A percentile compares a stretch with the other conserved stretches of the same genome.
These are phyloP conservation scores for Abelmoschus esculentus DNA, from an alignment of 345 rosid species.

Conservation along the genomic window DNA sequence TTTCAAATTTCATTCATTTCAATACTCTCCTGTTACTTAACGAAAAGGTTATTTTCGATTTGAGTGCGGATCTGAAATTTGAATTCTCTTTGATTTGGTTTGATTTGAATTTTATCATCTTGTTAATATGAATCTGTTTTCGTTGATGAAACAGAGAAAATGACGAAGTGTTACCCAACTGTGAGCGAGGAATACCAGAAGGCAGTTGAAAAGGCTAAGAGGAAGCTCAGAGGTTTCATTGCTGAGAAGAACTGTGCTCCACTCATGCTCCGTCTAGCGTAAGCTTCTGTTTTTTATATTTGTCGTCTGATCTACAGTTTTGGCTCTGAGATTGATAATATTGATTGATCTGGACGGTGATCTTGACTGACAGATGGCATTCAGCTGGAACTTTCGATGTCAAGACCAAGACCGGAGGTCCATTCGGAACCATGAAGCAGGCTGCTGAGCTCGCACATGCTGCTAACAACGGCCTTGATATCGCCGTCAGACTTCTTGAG, in stretches of 20 bases:
- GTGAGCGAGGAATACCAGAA: slow-evolving; percentile 73
- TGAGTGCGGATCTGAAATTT: not conserved
- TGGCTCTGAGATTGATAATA: not conserved
- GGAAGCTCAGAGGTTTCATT: slow-evolving; percentile 75
- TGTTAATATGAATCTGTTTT: not conserved
- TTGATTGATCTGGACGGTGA: not conserved
- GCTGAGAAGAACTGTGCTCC: slow-evolving; percentile 94
- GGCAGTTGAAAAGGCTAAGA: slow-evolving; percentile 73
- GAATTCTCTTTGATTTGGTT: not conserved
- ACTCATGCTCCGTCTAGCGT: slow-evolving; percentile 89
- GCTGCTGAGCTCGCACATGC: slow-evolving; percentile 63
- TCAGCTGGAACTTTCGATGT: slow-evolving; percentile 91
- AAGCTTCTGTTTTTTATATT: slow-evolving; percentile 3
- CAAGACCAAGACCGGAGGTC: slow-evolving; percentile 78
- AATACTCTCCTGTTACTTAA: not conserved
- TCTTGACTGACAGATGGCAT: slow-evolving; percentile 63
- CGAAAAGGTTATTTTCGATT: not conserved
- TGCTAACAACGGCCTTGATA: slow-evolving; percentile 80
- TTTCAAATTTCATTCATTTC: not conserved
- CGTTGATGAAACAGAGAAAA: slow-evolving; percentile 27
- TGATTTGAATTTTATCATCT: not conserved
- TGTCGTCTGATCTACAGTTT: not conserved
- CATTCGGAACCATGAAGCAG: slow-evolving; percentile 79
- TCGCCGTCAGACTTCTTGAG: slow-evolving; percentile 76
- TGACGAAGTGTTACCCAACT: slow-evolving; percentile 76